phyloP scores from a whole-genome alignment of 345 rosid genomes.

The Jatropha curcas region DNA sequence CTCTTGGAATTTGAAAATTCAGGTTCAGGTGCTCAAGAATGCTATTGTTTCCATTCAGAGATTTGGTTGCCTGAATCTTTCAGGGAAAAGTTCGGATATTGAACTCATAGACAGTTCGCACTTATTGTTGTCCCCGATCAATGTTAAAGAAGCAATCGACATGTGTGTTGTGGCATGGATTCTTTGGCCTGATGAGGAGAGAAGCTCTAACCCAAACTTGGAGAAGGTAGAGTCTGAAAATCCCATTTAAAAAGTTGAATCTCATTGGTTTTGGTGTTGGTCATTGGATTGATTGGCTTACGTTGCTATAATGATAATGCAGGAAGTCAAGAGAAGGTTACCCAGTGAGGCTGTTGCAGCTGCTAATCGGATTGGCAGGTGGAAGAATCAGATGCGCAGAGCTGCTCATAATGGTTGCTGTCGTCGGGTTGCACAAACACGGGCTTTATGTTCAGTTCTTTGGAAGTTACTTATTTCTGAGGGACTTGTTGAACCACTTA shows the following conservation, averaged over 20 bases:
- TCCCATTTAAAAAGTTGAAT: not conserved
- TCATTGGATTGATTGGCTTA: conserved; percentile 22
- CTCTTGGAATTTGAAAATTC: conserved; percentile 89
- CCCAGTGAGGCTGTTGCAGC: conserved; percentile 80
- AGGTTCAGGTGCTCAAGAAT: conserved; percentile 76
- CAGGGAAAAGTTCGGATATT: conserved; percentile 42
- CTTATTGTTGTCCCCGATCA: conserved; percentile 51
- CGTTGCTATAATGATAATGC: conserved; percentile 30
- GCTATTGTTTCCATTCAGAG: conserved; percentile 71
- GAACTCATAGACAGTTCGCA: conserved; percentile 55
- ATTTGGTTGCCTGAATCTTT: conserved; percentile 43
- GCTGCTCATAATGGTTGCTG: conserved; percentile 98
- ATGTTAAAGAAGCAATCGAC: conserved; percentile 61
- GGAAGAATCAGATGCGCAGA: conserved; percentile 94
- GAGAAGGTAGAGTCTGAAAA: conserved; percentile 63
- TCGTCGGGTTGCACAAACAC: conserved; percentile 81
- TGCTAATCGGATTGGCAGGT: conserved; percentile 83
- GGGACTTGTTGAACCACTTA: conserved; percentile 62
- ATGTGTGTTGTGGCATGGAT: conserved; percentile 80
- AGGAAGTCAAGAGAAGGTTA: conserved; percentile 90
- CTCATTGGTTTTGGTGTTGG: not conserved
- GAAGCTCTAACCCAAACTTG: conserved; percentile 75
- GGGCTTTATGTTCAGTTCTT: conserved; percentile 70
- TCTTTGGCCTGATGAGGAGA: conserved; percentile 98
- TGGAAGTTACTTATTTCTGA: conserved; percentile 88